Base-by-base conservation (phyloP, 2,329 filamentous ascomycete genomes). In the Neofusicoccum parvum region DNA sequence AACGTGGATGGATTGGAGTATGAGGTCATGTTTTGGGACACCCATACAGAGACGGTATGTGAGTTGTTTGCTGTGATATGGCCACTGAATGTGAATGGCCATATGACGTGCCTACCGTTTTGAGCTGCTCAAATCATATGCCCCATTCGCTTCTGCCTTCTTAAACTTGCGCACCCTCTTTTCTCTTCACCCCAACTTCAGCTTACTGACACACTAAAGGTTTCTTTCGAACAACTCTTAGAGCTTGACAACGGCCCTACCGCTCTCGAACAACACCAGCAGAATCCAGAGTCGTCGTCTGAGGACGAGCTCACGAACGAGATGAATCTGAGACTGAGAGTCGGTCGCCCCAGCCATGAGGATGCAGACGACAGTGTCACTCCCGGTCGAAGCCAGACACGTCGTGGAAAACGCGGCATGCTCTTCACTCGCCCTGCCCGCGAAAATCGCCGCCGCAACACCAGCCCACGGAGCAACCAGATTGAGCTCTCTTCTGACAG, bases 211-310 rank as follows among this genome's bases (percentile, higher is more conserved):
- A 36, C 45, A 11, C 32, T 49, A 2, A 60, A 86, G 84, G 73
- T 85, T 11, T 70, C 78, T 14, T 80, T 82, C 37, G 75, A 82
- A 39, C 73, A 80, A 37, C 74, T 86, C 3, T 68, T 83, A 12
- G 67, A 73, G 2, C 75, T 82, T 34, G 72, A 79, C 10, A 82
- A 84, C 72, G 84, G 85, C 17, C 70, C 75, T 53, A 75, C 77
- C 67, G 82, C 82, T 17, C 73, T 86, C 23, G 72, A 80, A 41
- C 69, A 74, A 15, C 83, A 80, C 69, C 74, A 78, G 36, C 65
- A 70, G 39, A 15, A 46, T 14, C 46, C 54, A n/a, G 43, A 65
- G 3, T 17, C 20, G 17, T 37, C 23, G 32, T 41, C 48, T 6
- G 54, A 58, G 10, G 39, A 64, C 62, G 62, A 64, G 23, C 39